Evolutionary conservation across 2,329 filamentous ascomycete genomes (phyloP).

Genomic region (Colletotrichum salicis): DNA sequence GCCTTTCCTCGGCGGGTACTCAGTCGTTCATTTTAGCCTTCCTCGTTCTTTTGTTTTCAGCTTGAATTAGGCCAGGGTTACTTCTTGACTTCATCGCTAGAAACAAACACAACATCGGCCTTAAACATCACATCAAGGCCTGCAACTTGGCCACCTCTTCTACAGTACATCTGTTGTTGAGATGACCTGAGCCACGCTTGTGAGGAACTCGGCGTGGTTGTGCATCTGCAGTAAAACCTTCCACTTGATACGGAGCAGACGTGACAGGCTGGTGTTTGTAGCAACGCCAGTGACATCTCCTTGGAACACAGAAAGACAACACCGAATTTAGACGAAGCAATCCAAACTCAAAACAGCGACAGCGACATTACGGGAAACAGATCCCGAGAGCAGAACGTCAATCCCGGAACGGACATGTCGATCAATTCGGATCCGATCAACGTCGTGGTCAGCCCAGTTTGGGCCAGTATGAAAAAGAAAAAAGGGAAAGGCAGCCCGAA

Average conservation of each 20-base stretch:
- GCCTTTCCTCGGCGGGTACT: background rate
- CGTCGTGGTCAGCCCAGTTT: background rate
- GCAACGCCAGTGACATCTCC: background rate
- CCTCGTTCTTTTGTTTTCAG: background rate
- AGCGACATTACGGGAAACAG: background rate
- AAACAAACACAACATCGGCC: too few species aligned
- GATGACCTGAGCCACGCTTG: too few species aligned
- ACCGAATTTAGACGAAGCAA: background rate
- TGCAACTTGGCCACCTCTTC: too few species aligned
- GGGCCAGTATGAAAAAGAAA: background rate
- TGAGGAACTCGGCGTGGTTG: too few species aligned
- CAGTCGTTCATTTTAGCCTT: background rate
- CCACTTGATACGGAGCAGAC: too few species aligned
- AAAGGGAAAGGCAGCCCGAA: background rate
- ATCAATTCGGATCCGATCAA: background rate
- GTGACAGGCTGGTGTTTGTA: background rate
- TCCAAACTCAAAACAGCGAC: background rate
- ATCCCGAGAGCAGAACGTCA: background rate
- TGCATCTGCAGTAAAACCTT: too few species aligned
- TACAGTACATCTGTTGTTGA: too few species aligned
- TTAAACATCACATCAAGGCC: too few species aligned
- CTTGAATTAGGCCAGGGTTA: too few species aligned
- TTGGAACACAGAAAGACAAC: background rate
- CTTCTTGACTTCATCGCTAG: too few species aligned
- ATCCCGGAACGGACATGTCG: background rate